A percentile compares a stretch with the other conserved stretches of the same genome.
phyloP scores from a whole-genome alignment of 352 stramenopile species.

The Globisporangium spiculum region DNA sequence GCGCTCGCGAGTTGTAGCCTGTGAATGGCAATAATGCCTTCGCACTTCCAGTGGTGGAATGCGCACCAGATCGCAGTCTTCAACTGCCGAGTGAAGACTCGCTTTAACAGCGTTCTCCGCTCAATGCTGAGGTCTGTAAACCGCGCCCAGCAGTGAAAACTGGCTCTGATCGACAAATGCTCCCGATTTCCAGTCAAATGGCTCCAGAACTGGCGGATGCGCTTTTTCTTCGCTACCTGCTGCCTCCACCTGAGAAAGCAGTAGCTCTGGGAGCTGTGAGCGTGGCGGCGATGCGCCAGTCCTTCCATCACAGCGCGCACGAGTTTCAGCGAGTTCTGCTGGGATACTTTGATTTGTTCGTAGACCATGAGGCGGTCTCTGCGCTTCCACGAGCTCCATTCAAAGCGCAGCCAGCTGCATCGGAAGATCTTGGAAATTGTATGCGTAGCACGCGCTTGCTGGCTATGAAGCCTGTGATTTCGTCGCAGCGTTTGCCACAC shows the following conservation, averaged over 20 bases:
- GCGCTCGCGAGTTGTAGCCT: neutral
- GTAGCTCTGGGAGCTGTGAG: neutral
- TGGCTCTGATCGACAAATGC: neutral
- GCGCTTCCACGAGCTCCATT: constrained; percentile 18
- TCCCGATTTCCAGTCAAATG: neutral
- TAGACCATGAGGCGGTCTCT: neutral
- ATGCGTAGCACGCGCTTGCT: neutral
- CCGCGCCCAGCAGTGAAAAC: constrained; percentile 3
- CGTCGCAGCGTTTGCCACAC: constrained; percentile 2
- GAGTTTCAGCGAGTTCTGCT: constrained; percentile 9
- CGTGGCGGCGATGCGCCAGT: neutral
- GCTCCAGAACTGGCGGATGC: neutral
- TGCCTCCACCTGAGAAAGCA: constrained; percentile 7
- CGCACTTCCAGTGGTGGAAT: constrained; percentile 16
- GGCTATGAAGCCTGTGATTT: neutral
- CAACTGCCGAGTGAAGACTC: neutral
- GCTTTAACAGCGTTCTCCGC: neutral
- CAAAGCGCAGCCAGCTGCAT: neutral
- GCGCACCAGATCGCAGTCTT: neutral
- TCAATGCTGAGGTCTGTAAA: neutral
- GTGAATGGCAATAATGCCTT: neutral
- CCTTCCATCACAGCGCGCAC: neutral
- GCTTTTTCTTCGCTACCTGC: neutral
- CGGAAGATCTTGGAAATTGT: neutral
- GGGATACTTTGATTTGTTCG: neutral